Base-by-base conservation (phyloP, 2,329 filamentous ascomycete species). In the Sphaerulina musiva region DNA sequence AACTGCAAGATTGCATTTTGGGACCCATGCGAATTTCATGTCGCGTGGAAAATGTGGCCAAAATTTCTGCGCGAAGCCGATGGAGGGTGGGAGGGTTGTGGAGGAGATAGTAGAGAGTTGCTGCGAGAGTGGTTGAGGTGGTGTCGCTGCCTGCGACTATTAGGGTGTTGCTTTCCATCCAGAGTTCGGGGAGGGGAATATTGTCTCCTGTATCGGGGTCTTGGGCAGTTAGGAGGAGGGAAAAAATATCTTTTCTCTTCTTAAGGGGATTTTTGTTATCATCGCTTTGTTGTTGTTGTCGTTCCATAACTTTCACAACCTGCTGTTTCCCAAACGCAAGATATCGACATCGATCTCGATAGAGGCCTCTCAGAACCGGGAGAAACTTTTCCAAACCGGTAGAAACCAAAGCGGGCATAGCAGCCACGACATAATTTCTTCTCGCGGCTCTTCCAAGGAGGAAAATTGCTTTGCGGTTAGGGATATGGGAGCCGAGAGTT, bases 121-220 rank as follows among this genome's bases (percentile, higher is more conserved):
- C 69, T 14, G 60, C 48, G n/a, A 62, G 48, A 4, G 60, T 62
- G 6, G 72, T 75, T 1, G 72, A 73, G 2, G 73, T 73, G 4
- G 74, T 76, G 53, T 76, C 74, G 1, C 46, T 62, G 55, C 71
- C 76, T 11, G 76, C 76, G 41, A 77, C 74, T 55, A 79, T 78
- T 23, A 79, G 61, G 2, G 76, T 66, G 50, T 76, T 74, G 36
- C 72, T 75, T 59, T 79, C 77, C 57, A 72, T 73, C 70, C 74
- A 76, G 20, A 79, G 60, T 60, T 79, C 76, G 12, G 56, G 49
- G 53, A 62, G 60, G 2, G 48, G 72, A 67, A 65, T 70, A 67
- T 59, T 68, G 68, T 66, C 76, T 71, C 48, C 74, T 69, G 32
- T 72, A 63, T 55, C 73, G 70, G 12, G 60, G 20, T 74, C 53